A percentile compares a stretch with the other conserved stretches of the same genome.
Evolutionary conservation across 2,329 filamentous ascomycete genomes (phyloP).

Genomic region (Dendrostoma leiphaemia): DNA sequence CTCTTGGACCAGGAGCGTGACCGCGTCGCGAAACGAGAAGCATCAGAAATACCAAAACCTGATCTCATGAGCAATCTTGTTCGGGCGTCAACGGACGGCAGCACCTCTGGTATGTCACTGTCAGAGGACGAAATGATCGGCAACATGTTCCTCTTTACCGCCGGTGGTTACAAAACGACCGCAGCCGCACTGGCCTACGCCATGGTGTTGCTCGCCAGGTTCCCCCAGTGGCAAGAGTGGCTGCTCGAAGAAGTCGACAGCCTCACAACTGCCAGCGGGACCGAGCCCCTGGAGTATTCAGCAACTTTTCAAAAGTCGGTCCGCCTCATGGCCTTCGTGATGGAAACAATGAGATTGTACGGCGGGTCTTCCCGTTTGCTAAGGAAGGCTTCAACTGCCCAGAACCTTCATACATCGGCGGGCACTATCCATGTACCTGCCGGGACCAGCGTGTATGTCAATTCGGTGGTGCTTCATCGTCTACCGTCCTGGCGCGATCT

Average conservation of each 20-base stretch:
- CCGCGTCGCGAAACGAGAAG: conserved; percentile 3
- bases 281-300: conserved; percentile 36
- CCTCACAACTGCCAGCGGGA: conserved; percentile 27
- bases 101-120: conserved; percentile 11
- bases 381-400: conserved; percentile 28
- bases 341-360: no score
- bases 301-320: conserved; percentile 40
- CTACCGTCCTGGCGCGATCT: conserved; percentile 30
- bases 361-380: conserved; percentile 39
- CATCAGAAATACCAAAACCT: no score
- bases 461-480: conserved; percentile 29
- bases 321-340: conserved; percentile 45
- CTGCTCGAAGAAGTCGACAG: conserved; percentile 45
- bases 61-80: conserved; percentile 31
- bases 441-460: conserved; percentile 34
- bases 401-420: conserved; percentile 27
- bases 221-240: conserved; percentile 51
- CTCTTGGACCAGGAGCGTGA: no score
- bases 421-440: conserved; percentile 32
- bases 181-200: conserved; percentile 49
- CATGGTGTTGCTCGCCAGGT: conserved; percentile 41
- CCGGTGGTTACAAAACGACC: conserved; percentile 47
- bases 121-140: conserved; percentile 22
- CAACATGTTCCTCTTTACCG: conserved; percentile 46
- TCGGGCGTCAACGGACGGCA: conserved; percentile 26